Evolutionary conservation across 2,329 filamentous ascomycete genomes (phyloP).

Genomic region (Eutypa lata): DNA sequence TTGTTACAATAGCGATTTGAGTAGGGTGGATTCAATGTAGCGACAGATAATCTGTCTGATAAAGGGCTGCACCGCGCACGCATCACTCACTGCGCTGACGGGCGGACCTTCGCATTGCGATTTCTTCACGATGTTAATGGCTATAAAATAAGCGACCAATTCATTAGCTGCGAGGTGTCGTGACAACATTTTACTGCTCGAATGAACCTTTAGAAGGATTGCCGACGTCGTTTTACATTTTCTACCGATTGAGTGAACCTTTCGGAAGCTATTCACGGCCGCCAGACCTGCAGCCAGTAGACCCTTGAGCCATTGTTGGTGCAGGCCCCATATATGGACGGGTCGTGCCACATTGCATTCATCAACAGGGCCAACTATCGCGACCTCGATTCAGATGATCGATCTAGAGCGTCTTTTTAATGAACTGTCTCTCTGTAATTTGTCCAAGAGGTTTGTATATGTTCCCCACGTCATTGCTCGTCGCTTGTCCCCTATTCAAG

Average conservation of each 20-base stretch:
- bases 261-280: not conserved
- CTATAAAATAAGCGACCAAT: not conserved
- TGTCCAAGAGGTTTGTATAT: not conserved
- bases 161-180: constrained; percentile 5
- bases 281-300: not conserved
- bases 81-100: not conserved
- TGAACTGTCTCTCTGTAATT: not conserved
- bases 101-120: not conserved
- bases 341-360: not conserved
- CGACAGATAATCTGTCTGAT: not conserved
- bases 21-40: not conserved
- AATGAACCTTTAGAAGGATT: constrained; percentile 7
- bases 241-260: not conserved
- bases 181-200: constrained; percentile 8
- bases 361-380: not conserved
- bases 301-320: not conserved
- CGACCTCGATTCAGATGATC: not conserved
- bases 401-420: not conserved
- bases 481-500: not conserved
- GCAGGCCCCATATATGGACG: not conserved
- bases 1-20: too few species aligned
- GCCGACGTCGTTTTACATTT: constrained; percentile 2
- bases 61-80: not conserved
- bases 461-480: not conserved
- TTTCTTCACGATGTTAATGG: not conserved